A percentile compares a stretch with the other conserved stretches of the same genome.
phyloP scores from a whole-genome alignment of 2,329 filamentous ascomycete genomes.

The Microdochium bolleyi region DNA sequence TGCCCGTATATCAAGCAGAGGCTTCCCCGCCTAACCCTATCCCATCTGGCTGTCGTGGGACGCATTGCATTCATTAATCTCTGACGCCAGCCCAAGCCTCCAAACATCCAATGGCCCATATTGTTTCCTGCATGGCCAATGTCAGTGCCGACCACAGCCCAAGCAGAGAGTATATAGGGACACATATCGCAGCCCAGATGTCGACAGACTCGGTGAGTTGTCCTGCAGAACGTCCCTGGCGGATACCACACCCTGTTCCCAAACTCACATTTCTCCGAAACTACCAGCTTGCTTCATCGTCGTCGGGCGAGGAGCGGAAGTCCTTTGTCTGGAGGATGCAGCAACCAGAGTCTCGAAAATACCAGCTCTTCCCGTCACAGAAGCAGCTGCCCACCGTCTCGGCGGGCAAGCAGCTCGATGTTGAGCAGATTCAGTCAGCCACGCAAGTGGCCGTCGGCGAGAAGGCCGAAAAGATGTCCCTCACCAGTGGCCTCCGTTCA shows the following conservation, averaged over 20 bases:
- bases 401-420: constrained; percentile 36
- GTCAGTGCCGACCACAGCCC: constrained; percentile 28
- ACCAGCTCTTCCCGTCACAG: constrained; percentile 52
- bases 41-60: not conserved
- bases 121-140: constrained; percentile 49
- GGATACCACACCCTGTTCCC: constrained; percentile 11
- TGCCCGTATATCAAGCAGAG: constrained; percentile 19
- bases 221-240: not conserved
- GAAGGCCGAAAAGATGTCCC: constrained; percentile 28
- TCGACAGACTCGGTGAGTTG: constrained; percentile 35
- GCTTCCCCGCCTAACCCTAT: not conserved
- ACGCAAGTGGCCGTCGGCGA: constrained; percentile 26
- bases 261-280: constrained; percentile 10
- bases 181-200: constrained; percentile 36
- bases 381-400: constrained; percentile 33
- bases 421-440: constrained; percentile 36
- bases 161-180: constrained; percentile 41
- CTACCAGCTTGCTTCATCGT: constrained; percentile 17
- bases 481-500: constrained; percentile 34
- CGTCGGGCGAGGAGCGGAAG: constrained; percentile 34
- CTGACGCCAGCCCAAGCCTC: constrained; percentile 12
- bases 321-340: constrained; percentile 52
- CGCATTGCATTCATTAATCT: not conserved
- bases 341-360: constrained; percentile 46
- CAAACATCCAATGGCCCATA: constrained; percentile 48